phyloP scores from a whole-genome alignment of 2,329 filamentous ascomycete genomes.

The Fusarium circinatum region DNA sequence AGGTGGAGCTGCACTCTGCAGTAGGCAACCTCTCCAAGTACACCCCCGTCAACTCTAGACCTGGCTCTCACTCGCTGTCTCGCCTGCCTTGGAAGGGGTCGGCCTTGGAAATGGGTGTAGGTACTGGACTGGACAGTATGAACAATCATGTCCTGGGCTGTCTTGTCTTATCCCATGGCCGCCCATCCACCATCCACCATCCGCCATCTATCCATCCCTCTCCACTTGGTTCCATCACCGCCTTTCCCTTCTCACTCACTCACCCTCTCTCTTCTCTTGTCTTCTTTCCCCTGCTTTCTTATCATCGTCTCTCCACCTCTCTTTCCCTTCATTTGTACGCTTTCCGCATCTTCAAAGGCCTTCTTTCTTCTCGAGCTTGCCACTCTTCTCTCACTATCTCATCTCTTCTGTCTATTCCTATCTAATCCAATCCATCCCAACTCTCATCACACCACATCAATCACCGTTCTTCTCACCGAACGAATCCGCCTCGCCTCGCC shows the following conservation, averaged over 20 bases:
- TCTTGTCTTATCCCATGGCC: slow-evolving; percentile 27
- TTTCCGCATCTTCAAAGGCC: slow-evolving; percentile 48
- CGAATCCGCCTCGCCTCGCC: slow-evolving; percentile 43
- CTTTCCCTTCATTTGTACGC: slow-evolving; percentile 47
- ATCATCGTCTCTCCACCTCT: slow-evolving; percentile 48
- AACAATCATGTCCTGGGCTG: slow-evolving; percentile 34
- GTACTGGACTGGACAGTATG: slow-evolving; percentile 18
- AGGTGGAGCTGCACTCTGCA: background rate
- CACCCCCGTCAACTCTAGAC: slow-evolving; percentile 29
- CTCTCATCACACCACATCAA: background rate
- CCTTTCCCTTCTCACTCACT: slow-evolving; percentile 49
- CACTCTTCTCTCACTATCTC: slow-evolving; percentile 40
- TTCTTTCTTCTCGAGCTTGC: slow-evolving; percentile 52
- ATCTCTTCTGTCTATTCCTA: slow-evolving; percentile 34
- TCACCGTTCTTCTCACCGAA: slow-evolving; percentile 32
- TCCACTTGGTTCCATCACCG: slow-evolving; percentile 51
- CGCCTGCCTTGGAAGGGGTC: slow-evolving; percentile 28
- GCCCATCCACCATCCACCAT: slow-evolving; percentile 38
- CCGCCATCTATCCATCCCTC: slow-evolving; percentile 46
- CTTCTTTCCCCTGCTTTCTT: slow-evolving; percentile 48
- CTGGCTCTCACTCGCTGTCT: slow-evolving; percentile 23
- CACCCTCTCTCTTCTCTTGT: slow-evolving; percentile 48
- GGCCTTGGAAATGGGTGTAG: slow-evolving; percentile 10
- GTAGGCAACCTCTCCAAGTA: slow-evolving; percentile 2
- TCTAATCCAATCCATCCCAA: slow-evolving; percentile 28